phyloP scores from a whole-genome alignment of 768 basidiomycete species.

The Suillus tomentosus region DNA sequence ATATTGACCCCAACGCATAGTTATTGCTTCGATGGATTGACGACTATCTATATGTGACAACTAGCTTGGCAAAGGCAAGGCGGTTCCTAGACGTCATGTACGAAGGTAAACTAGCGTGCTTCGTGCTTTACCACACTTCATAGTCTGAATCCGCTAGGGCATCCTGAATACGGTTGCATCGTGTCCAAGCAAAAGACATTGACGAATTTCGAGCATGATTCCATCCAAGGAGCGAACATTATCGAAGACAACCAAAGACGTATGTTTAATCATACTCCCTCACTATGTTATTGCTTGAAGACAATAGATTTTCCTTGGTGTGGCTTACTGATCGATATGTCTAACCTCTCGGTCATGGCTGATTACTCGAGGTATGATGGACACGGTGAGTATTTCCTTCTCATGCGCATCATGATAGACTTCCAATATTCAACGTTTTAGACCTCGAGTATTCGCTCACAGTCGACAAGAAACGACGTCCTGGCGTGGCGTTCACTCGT shows the following conservation, averaged over 20 bases:
- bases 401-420: not conserved
- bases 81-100: conserved; percentile 79
- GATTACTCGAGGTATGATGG: conserved; percentile 75
- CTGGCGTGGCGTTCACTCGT: conserved; percentile 63
- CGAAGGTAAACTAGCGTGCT: conserved; percentile 44
- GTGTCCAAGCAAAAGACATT: conserved; percentile 88
- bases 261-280: conserved; percentile 21
- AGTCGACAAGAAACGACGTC: conserved; percentile 61
- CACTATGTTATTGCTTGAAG: not conserved
- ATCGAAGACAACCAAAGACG: conserved; percentile 47
- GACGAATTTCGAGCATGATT: conserved; percentile 76
- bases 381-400: conserved; percentile 46
- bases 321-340: conserved; percentile 78
- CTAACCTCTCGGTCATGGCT: conserved; percentile 71
- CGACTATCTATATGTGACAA: conserved; percentile 90
- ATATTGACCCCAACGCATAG: conserved; percentile 38
- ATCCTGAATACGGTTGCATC: conserved; percentile 93
- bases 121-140: not conserved
- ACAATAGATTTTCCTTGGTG: conserved; percentile 89
- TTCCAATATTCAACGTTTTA: conserved; percentile 30
- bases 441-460: conserved; percentile 71
- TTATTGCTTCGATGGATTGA: conserved; percentile 86
- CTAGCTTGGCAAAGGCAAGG: conserved; percentile 56
- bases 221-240: conserved; percentile 50
- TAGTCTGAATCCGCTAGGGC: conserved; percentile 48